Evolutionary conservation across 2,329 filamentous ascomycete genomes (phyloP), one percentile per base, ranked within the genome.

Genomic region (Davidsoniella virescens): DNA sequence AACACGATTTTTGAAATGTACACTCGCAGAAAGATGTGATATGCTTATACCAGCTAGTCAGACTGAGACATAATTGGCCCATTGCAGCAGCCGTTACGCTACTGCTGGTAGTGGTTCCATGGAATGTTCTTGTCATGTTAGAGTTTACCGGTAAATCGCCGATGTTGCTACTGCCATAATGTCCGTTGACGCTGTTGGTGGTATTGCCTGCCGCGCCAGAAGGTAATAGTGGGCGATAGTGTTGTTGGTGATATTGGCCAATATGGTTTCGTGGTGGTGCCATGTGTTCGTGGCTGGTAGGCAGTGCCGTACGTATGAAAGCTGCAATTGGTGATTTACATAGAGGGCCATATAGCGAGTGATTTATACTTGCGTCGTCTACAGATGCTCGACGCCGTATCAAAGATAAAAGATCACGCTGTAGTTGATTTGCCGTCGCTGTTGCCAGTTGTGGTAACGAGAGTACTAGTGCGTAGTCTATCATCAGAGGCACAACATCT

Each of bases 11-110:
- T 25, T 50, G 43, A 33, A 36, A 50, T 16, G 42, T 47, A 17
- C 51, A 53, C 38, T 50, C 44, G 29, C 51, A 53, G 9, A 53
- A 50, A 16, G 38, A 36, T n/a, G 23, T 45, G 20, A 53, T 43
- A 9, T 53, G 51, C 8, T 20, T 26, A 17, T 50, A 53, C 43
- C 47, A 49, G 18, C 41, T 41, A 3, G 47, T 42, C 10, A 46
- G 38, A 14, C 47, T 50, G 4, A 53, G 51, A 10, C 37, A 39
- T 3, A 50, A 25, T 18, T 50, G 51, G 23, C 37, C 41, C 25
- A 53, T 38, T 12, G 51, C 36, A 12, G 46, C 45, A 4, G 40
- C 39, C 8, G 36, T 48, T 12, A 8, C 10, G 26, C 26, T 33
- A 33, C 26, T 33, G 3, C 8, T 33, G 26, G 26, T 12, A 33